Base-by-base conservation (phyloP, 1,284 basidiomycete species). In the Malassezia sympodialis region DNA sequence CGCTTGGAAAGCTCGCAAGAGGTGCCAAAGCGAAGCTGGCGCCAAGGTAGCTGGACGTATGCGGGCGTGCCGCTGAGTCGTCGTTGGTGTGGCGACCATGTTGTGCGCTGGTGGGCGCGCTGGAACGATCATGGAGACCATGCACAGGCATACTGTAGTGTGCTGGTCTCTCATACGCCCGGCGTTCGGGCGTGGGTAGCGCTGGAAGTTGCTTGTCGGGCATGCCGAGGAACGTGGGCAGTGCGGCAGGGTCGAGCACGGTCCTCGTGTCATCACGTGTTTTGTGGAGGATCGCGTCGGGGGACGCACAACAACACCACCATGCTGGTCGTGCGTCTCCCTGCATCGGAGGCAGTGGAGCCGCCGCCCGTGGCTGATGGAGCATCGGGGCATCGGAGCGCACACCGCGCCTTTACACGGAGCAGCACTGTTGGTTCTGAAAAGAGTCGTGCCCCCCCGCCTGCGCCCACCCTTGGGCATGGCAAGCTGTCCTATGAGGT, bases 301-400 rank as follows among this genome's bases (percentile, higher is more conserved):
- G 19, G 12, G 7, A 8, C 10, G 37, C 37, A 19, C 15, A 15
- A 27, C 41, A 43, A 43, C 37, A 39, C 37, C 5, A 39, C 35
- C 47, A 56, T 56, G 54, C 17, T 56, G 34, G 54, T 56, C 24
- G 54, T 56, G 28, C 48, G 31, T 10, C 43, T 56, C n/a, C 35
- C 44, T 21, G 34, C 42, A 17, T 32, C 19, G 14, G 53, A 35
- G 48, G 35, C 53, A 17, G 26, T 30, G 12, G 46, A 41, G 53
- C 47, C 34, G 24, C 27, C 40, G 28, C 40, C 27, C 4, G 11
- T 11, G 28, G n/a, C 39, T n/a, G n/a, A 11, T 11, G 43, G n/a
- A 14, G 19, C 43, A 7, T 14, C 23, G 15, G 15, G 1, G 41
- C 21, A 4, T 8, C 17, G 5, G 3, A 4, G 15, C 5, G n/a